Percentiles rank a stretch among this genome's conserved stretches.
phyloP scores from a whole-genome alignment of 2,329 filamentous ascomycete genomes.

The Eutypella sp. region DNA sequence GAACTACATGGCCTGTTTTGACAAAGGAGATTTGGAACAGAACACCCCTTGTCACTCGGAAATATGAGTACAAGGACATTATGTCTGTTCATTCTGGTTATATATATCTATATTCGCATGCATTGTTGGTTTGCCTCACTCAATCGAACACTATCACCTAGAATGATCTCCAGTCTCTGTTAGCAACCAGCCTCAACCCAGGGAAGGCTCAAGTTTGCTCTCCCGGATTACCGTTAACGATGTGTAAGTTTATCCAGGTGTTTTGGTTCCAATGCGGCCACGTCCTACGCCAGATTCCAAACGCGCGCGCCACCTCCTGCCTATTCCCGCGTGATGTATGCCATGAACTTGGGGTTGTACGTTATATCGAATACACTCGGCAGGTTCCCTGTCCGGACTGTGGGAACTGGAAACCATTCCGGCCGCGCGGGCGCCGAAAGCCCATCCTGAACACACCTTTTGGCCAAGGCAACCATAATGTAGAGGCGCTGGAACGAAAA shows the following conservation, averaged over 20 bases:
- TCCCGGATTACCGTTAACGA: too few species aligned
- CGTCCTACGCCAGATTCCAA: background rate
- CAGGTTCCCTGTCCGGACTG: background rate
- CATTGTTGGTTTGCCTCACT: too few species aligned
- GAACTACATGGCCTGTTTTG: too few species aligned
- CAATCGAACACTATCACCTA: too few species aligned
- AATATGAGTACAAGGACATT: too few species aligned
- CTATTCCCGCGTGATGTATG: background rate
- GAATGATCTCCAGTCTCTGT: too few species aligned
- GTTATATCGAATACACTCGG: background rate
- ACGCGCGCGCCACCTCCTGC: background rate
- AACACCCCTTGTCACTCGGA: too few species aligned
- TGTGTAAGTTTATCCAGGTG: background rate
- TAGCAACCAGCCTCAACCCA: too few species aligned
- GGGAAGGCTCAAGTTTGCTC: too few species aligned
- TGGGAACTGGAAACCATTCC: background rate
- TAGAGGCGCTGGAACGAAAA: background rate
- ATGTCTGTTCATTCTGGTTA: too few species aligned
- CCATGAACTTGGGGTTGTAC: background rate
- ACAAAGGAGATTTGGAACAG: too few species aligned
- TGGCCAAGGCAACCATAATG: background rate
- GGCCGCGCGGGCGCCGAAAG: background rate
- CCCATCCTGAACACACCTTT: background rate
- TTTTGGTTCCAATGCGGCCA: background rate
- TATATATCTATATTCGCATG: too few species aligned